Evolutionary conservation across 2,329 filamentous ascomycete species (phyloP), one percentile per base, ranked within the genome.

Genomic region (Colletotrichum chrysophilum): DNA sequence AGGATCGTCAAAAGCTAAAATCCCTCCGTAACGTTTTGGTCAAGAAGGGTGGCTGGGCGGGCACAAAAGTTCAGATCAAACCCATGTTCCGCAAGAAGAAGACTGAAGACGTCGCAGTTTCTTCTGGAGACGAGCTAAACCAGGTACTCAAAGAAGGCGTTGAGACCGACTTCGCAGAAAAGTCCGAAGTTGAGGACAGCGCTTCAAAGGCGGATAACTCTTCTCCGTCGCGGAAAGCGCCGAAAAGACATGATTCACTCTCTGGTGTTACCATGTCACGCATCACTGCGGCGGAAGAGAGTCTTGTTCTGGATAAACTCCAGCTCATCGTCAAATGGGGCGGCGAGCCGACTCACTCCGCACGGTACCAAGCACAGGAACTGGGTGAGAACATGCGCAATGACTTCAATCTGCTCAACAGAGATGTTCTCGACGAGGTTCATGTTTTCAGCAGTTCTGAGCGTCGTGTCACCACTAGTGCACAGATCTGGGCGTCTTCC

Each of bases 281-380:
- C 76, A 97, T 98, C 76, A 97, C 96, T 8, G 96, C 97, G 1
- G 95, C 93, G 18, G 97, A 98, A 82, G 96, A 98, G 82, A 96
- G 96, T 80, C 90, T 98, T 65, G 94, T 98, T 2, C 89, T 99
- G 3, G 97, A 99, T 83, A 99, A 99, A 84, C 88, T 99, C 38
- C 97, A 99, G 83, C 91, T 99, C 52, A 97, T 99, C 79, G 97
- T 99, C 85, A 99, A 99, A 83, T 99, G 97, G 97, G 97, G 97
- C 79, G 97, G 97, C 55, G 97, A 99, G 83, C 97, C 97, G 14
- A 99, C 97, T 0, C 97, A 99, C 84, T 98, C 97, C 32, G 97
- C 97, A 36, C 92, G 97, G 66, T 98, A 99, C 82, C 97, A 99
- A 84, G 93, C 97, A 1, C 96, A 98, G 80, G 97, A 99, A 82